Conservation (phyloP, 352 stramenopile species). For the Globisporangium nunn region DNA sequence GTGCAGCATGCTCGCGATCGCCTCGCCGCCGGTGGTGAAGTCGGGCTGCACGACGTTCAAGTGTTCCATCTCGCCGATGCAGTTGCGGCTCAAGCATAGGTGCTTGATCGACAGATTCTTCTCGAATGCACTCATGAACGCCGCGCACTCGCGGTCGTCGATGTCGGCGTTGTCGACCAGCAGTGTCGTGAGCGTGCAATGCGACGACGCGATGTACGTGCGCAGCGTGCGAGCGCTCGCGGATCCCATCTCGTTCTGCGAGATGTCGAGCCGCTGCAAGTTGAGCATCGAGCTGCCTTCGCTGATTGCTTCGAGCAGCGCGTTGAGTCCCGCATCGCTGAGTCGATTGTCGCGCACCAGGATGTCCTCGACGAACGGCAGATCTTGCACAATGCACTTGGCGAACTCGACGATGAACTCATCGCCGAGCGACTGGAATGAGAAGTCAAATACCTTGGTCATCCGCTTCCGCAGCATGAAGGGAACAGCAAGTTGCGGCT, state of each 20-base stretch:
- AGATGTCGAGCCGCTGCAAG: conserved; percentile 56
- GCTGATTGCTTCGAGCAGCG: conserved; percentile 47
- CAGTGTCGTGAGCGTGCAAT: conserved; percentile 61
- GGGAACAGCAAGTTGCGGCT: conserved; percentile 45
- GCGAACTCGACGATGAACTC: conserved; percentile 59
- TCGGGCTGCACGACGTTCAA: conserved; percentile 83
- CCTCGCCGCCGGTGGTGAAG: conserved; percentile 84
- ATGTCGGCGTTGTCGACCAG: conserved; percentile 82
- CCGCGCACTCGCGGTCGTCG: conserved; percentile 79
- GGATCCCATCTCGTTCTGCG: conserved; percentile 56
- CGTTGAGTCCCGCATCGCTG: conserved; percentile 63
- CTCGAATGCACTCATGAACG: conserved; percentile 80
- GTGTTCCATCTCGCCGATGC: conserved; percentile 83
- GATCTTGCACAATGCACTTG: conserved; percentile 37
- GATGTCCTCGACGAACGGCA: conserved; percentile 73
- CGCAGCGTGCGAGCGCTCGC: conserved; percentile 54
- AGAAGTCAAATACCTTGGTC: conserved; percentile 78
- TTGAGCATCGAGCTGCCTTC: conserved; percentile 41
- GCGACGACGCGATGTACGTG: conserved; percentile 38
- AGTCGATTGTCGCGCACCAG: conserved; percentile 85
- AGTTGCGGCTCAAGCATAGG: conserved; percentile 78
- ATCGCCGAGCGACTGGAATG: conserved; percentile 74
- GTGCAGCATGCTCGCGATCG: conserved; percentile 84
- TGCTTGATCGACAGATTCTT: conserved; percentile 71
- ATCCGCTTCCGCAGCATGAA: conserved; percentile 52